Conservation (phyloP, 768 basidiomycete genomes). For the Pisolithus albus region DNA sequence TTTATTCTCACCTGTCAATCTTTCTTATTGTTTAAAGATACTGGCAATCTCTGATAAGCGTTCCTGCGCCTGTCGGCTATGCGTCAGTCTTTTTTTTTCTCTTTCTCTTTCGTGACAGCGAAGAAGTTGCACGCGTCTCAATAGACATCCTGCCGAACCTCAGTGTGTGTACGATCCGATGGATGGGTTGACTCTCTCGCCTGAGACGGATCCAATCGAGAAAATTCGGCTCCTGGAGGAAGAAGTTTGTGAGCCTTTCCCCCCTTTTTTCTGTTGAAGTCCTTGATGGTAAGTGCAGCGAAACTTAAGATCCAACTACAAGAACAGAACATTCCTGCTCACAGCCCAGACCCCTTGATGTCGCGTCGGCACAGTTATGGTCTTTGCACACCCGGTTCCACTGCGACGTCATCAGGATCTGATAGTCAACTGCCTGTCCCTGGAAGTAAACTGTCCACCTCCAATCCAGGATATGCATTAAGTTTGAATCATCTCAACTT, state of each 20-base stretch:
- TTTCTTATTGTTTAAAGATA: slow-evolving; percentile 40
- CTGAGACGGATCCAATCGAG: slow-evolving; percentile 73
- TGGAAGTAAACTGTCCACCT: slow-evolving; percentile 5
- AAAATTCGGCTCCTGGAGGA: slow-evolving; percentile 73
- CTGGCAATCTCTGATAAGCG: slow-evolving; percentile 76
- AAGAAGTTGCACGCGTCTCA: slow-evolving; percentile 7
- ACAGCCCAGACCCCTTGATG: slow-evolving; percentile 19
- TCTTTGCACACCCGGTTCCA: slow-evolving; percentile 15
- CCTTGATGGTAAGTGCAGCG: slow-evolving; percentile 33
- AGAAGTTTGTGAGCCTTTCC: slow-evolving; percentile 53
- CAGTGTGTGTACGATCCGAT: slow-evolving; percentile 84
- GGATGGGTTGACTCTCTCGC: slow-evolving; percentile 69
- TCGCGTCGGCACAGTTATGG: slow-evolving; percentile 12
- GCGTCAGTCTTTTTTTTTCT: slow-evolving; percentile 42
- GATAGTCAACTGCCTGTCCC: slow-evolving; percentile 8
- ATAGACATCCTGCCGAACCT: slow-evolving; percentile 77
- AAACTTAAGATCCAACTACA: slow-evolving; percentile 57
- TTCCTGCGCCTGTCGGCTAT: slow-evolving; percentile 81
- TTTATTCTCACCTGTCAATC: neutral
- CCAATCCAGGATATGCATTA: slow-evolving; percentile 1
- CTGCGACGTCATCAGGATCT: slow-evolving; percentile 16
- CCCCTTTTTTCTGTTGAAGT: slow-evolving; percentile 1
- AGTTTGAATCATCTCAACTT: slow-evolving; percentile 6
- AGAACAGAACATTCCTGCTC: slow-evolving; percentile 44
- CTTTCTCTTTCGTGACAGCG: neutral